Evolutionary conservation across 192 early-diverging fungal species (phyloP), one percentile per base, ranked within the genome.

Genomic region (Podila minutissima): DNA sequence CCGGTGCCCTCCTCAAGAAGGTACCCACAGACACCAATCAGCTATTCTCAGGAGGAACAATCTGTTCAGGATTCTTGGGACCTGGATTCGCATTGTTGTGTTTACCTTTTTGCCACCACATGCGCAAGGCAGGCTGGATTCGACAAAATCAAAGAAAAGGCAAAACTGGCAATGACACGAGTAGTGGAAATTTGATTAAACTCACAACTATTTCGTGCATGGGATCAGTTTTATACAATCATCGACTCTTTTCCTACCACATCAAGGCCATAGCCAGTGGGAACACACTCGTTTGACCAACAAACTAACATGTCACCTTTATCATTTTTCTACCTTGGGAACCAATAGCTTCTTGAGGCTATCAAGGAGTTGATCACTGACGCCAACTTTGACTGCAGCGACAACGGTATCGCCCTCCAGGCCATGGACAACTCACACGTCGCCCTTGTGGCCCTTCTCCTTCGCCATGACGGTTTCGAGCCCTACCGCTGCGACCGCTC

Each of bases 341-440:
- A 51, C 12, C 2, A 26, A 37, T 69, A 77, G 70, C 46, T 97
- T 71, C 89, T 98, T 78, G 97, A 98, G 74, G 96, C 98, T 58
- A 88, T 99, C 86, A 99, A 98, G 88, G 98, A 99, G 74, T 91
- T 99, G 65, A 95, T 99, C 70, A 89, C 92, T 28, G 96, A 99
- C 82, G 95, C 93, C 75, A 99, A 99, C 92, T 96, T 99, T 88
- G 97, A 99, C 82, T 99, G 96, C 85, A 93, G 88, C 64, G 97
- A 98, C 82, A 88, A 93, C 37, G 98, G 98, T 74, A 95, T 99
- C 67, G 89, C 92, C 31, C 89, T 99, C 9, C 98, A 99, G 88
- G 96, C 98, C 66, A 99, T 99, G 98, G 97, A 99, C 87, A 96
- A 94, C 89, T 94, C 97, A 31, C 97, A 99, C 84, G 94, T 99